phyloP scores from a whole-genome alignment of 352 stramenopile genomes.

The Phytophthora syringae region DNA sequence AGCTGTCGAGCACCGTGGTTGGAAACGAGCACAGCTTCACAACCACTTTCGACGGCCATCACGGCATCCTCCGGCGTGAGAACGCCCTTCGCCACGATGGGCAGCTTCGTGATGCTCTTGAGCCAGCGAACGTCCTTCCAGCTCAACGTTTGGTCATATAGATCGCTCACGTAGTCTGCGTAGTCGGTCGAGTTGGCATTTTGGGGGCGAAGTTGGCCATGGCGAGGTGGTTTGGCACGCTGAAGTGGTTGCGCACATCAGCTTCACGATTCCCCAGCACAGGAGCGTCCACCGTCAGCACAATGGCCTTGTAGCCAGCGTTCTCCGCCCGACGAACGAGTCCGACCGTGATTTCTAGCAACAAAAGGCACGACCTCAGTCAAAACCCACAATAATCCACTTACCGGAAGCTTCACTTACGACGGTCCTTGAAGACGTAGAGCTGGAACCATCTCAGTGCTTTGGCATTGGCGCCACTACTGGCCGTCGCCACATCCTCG shows the following conservation, averaged over 20 bases:
- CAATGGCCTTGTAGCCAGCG: constrained; percentile 94
- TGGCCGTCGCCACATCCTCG: constrained; percentile 60
- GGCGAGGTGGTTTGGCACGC: constrained; percentile 66
- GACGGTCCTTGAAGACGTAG: constrained; percentile 94
- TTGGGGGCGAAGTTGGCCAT: constrained; percentile 40
- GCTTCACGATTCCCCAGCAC: constrained; percentile 95
- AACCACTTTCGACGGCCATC: constrained; percentile 91
- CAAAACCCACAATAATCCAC: constrained; percentile 6
- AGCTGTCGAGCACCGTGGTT: constrained; percentile 94
- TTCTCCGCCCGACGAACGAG: constrained; percentile 90
- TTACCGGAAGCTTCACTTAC: constrained; percentile 48
- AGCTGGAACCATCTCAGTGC: constrained; percentile 94
- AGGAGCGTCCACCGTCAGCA: constrained; percentile 95
- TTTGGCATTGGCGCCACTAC: constrained; percentile 55
- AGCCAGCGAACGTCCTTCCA: constrained; percentile 93
- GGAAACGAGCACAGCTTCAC: constrained; percentile 92
- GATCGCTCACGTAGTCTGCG: constrained; percentile 61
- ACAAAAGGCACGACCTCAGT: constrained; percentile 1
- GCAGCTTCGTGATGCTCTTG: constrained; percentile 89
- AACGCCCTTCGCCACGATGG: constrained; percentile 94
- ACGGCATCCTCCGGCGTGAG: constrained; percentile 92
- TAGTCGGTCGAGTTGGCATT: constrained; percentile 30
- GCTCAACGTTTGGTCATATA: constrained; percentile 95
- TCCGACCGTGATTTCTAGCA: constrained; percentile 91
- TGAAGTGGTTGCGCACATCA: constrained; percentile 94